Conservation (phyloP, 2,329 filamentous ascomycete species). For the Tolypocladium sp. region DNA sequence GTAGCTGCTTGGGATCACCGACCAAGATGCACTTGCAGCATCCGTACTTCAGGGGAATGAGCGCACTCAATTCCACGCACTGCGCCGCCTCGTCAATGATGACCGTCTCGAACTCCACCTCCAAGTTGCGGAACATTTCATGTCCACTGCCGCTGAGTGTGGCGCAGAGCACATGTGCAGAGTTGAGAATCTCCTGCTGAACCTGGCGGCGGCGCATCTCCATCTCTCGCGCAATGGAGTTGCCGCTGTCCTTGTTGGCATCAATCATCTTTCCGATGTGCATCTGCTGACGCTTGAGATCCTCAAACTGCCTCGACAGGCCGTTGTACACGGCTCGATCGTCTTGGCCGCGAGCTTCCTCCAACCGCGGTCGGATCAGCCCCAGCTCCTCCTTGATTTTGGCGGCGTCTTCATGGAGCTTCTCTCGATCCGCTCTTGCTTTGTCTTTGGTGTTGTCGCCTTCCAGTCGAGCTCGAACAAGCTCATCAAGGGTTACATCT, state of each 20-base stretch:
- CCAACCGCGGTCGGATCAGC: constrained; percentile 61
- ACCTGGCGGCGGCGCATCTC: constrained; percentile 77
- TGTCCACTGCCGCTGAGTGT: constrained; percentile 94
- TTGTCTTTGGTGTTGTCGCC: constrained; percentile 49
- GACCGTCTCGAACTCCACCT: constrained; percentile 96
- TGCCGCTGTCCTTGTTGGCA: constrained; percentile 75
- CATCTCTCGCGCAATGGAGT: constrained; percentile 69
- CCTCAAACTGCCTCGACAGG: constrained; percentile 69
- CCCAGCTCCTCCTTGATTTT: constrained; percentile 70
- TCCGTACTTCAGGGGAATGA: constrained; percentile 96
- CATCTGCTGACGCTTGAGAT: constrained; percentile 66
- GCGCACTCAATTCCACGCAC: constrained; percentile 91
- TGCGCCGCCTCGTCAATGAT: constrained; percentile 97
- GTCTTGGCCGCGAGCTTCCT: constrained; percentile 50
- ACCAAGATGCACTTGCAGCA: constrained; percentile 95
- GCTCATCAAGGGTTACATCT: constrained; percentile 87
- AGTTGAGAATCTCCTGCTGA: constrained; percentile 85
- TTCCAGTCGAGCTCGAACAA: constrained; percentile 68
- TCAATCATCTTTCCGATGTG: constrained; percentile 76
- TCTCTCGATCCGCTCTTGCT: constrained; percentile 46
- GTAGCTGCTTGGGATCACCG: constrained; percentile 93
- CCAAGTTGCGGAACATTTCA: constrained; percentile 91
- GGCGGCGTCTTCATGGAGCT: constrained; percentile 53
- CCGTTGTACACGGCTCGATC: constrained; percentile 38
- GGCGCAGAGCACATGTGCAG: constrained; percentile 86